Base-by-base conservation (phyloP, 192 early-diverging fungal species). In the Helicostylum pulchrum region DNA sequence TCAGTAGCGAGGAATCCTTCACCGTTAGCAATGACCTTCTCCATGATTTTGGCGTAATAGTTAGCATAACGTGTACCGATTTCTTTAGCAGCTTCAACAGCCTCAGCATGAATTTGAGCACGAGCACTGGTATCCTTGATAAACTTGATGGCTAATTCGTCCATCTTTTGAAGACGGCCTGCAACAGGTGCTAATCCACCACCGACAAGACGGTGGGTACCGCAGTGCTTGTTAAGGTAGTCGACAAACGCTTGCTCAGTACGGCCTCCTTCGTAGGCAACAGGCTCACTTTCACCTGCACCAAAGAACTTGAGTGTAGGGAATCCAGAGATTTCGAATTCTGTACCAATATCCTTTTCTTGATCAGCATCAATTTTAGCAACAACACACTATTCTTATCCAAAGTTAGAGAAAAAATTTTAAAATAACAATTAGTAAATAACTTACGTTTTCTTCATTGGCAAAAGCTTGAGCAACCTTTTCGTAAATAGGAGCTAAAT, bases 31-130 rank as follows among this genome's bases (percentile, higher is more conserved):
- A 73, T 57, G 57, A 90, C 83, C 80, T 97, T 96, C 75, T 93
- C 86, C 88, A 97, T 92, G 62, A 93, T 86, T 74, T 95, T 97
- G 70, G 78, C 73, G 67, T 99, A 99, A 82, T 95, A 97, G 50
- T 81, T 77, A 32, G 94, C 89, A 68, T 81, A 87, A 17, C 68
- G 78, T 67, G 67, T 59, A 43, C 43, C 21, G 59, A 72, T 62
- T 53, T 76, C 71, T 64, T 78, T 70, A 34, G 80, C 76, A 20
- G 75, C 68, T 3, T 54, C 59, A 59, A 65, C 72, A 60, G 78
- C 80, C 53, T 79, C 67, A 58, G 62, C 36, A 23, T 60, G 53
- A 14, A 67, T 39, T n/a, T 21, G 15, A 23, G 57, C 32, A 39
- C 62, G 60, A 2, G 23, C 48, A 12, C 6, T 21, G 31, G 80